These are phyloP conservation scores for Sphaerulina musiva DNA, from an alignment of 2,329 filamentous ascomycete species.

Conservation along the genomic window DNA sequence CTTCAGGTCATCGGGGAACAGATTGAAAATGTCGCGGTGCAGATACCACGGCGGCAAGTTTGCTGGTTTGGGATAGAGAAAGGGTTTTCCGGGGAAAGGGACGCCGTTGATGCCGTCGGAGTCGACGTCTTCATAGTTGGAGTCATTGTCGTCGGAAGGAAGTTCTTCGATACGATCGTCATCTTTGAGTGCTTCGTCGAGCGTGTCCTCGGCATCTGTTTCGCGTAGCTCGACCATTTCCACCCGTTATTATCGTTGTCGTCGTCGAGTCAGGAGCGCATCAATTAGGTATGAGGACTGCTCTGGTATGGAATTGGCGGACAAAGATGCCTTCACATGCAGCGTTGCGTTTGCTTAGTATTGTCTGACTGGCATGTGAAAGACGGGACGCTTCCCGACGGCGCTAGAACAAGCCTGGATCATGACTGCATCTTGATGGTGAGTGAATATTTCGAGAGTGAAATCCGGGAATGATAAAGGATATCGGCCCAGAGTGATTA, in stretches of 20 bases:
- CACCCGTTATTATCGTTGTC: neutral
- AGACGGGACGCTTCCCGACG: neutral
- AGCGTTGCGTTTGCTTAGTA: slow-evolving; percentile 24
- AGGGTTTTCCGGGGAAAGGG: slow-evolving; percentile 27
- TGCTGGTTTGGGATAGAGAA: slow-evolving; percentile 5
- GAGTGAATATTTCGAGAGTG: neutral
- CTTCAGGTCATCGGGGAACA: slow-evolving; percentile 22
- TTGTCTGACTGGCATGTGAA: slow-evolving; percentile 21
- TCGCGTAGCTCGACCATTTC: slow-evolving; percentile 13
- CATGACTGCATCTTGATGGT: neutral
- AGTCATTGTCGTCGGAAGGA: slow-evolving; percentile 25
- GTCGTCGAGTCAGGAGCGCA: neutral
- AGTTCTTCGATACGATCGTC: slow-evolving; percentile 32
- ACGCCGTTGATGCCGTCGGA: slow-evolving; percentile 20
- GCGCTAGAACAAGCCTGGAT: neutral
- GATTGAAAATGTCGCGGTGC: slow-evolving; percentile 20
- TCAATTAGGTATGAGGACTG: neutral
- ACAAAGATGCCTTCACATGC: slow-evolving; percentile 16
- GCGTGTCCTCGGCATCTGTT: slow-evolving; percentile 22
- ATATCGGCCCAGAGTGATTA: no score
- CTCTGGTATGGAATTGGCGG: neutral
- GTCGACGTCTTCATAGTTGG: slow-evolving; percentile 20
- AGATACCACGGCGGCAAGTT: slow-evolving; percentile 26
- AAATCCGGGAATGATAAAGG: neutral
- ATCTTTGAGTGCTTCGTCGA: slow-evolving; percentile 27